These are phyloP conservation scores for Chenopodium quinoa DNA, from an alignment of 148 eudicot species.

Conservation along the genomic window DNA sequence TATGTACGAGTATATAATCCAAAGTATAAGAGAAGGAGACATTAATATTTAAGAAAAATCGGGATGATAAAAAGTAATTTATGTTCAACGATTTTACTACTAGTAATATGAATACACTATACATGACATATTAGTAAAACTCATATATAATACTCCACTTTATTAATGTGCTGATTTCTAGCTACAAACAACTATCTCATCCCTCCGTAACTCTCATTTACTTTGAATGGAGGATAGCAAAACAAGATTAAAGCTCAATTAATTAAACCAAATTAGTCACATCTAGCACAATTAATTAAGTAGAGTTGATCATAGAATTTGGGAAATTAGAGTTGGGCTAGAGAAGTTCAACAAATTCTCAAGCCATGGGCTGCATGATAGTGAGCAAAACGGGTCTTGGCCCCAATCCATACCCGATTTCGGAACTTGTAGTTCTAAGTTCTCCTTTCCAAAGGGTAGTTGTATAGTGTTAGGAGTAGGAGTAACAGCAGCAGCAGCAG, in stretches of 20 bases:
- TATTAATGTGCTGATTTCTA: neutral
- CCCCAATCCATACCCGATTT: slow-evolving; percentile 48
- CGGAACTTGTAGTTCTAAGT: slow-evolving; percentile 63
- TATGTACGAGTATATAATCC: no score
- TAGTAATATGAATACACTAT: no score
- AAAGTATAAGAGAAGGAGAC: no score
- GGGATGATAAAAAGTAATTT: no score
- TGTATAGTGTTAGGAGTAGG: slow-evolving; percentile 20
- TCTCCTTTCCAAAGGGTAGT: slow-evolving; percentile 42
- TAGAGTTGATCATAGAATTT: slow-evolving; percentile 15
- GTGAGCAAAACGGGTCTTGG: slow-evolving; percentile 50
- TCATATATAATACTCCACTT: neutral
- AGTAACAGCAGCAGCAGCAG: neutral
- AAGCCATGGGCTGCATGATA: slow-evolving; percentile 69
- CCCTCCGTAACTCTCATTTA: neutral
- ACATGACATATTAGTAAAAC: no score
- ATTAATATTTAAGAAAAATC: no score
- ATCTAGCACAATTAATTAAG: slow-evolving; percentile 2
- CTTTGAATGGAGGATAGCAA: neutral
- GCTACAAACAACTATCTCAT: slow-evolving; percentile 1
- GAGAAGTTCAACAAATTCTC: slow-evolving; percentile 45
- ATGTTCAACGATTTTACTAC: no score
- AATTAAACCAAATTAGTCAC: neutral
- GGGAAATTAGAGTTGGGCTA: slow-evolving; percentile 31
- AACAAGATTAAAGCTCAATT: neutral